Evolutionary conservation across 2,329 filamentous ascomycete species (phyloP).

Genomic region (Endoconidiophora polonica): DNA sequence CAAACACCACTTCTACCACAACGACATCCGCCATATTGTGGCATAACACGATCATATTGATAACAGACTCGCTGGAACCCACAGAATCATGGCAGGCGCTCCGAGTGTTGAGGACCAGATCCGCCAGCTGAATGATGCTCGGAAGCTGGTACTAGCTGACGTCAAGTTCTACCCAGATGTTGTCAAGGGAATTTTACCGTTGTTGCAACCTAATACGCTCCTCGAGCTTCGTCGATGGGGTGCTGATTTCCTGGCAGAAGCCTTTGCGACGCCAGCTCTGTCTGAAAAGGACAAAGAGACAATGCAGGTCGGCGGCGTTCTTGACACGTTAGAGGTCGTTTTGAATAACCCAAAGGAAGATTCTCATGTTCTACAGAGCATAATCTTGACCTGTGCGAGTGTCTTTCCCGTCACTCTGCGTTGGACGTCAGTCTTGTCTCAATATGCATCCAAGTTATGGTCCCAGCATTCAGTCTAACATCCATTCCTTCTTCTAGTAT

Average conservation of each 20-base stretch:
- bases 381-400: constrained; percentile 77
- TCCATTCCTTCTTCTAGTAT: constrained; percentile 40
- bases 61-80: neutral
- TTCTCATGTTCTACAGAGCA: constrained; percentile 62
- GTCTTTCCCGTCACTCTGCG: constrained; percentile 84
- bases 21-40: neutral
- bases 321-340: constrained; percentile 59
- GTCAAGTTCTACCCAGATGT: constrained; percentile 81
- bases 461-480: neutral
- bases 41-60: too few relatives aligned
- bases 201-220: constrained; percentile 58
- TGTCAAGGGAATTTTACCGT: constrained; percentile 80
- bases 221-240: constrained; percentile 89
- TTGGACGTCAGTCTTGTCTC: constrained; percentile 62
- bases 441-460: neutral
- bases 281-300: constrained; percentile 63
- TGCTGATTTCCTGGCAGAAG: constrained; percentile 86
- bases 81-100: constrained; percentile 33
- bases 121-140: constrained; percentile 74
- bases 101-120: constrained; percentile 59
- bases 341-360: constrained; percentile 61
- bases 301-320: constrained; percentile 50
- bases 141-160: constrained; percentile 75
- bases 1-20: constrained; percentile 3
- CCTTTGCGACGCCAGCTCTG: constrained; percentile 82